These are phyloP conservation scores for Purpureocillium takamizusanense DNA, from an alignment of 2,329 filamentous ascomycete species.

Conservation along the genomic window DNA sequence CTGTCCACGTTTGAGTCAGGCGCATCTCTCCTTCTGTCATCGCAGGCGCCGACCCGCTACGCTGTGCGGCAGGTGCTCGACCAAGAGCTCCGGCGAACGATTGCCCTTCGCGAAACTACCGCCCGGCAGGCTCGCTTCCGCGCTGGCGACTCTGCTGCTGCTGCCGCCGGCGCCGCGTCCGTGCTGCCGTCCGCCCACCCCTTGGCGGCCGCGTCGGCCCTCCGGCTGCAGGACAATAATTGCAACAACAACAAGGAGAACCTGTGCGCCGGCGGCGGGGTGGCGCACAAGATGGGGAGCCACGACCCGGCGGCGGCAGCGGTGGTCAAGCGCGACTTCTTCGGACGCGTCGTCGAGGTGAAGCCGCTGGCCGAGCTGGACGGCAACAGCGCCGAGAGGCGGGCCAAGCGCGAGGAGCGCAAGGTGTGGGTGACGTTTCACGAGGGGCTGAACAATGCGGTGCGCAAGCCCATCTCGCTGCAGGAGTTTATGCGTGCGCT, in stretches of 20 bases:
- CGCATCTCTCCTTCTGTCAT: constrained; percentile 41
- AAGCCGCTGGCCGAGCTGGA: constrained; percentile 30
- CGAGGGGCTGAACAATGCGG: constrained; percentile 87
- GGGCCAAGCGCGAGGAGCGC: constrained; percentile 35
- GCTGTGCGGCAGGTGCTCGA: constrained; percentile 89
- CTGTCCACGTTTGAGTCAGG: constrained; percentile 68
- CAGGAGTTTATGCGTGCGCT: constrained; percentile 66
- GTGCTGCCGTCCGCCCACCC: neutral
- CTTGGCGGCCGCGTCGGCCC: constrained; percentile 4
- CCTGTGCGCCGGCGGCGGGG: constrained; percentile 20
- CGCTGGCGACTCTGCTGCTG: constrained; percentile 26
- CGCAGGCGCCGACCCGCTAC: constrained; percentile 71
- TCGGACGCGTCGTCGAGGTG: constrained; percentile 59
- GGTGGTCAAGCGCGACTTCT: constrained; percentile 70
- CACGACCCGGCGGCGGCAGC: too few species aligned
- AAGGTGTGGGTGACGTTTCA: constrained; percentile 83
- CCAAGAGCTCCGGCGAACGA: constrained; percentile 74
- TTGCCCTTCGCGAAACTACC: constrained; percentile 55
- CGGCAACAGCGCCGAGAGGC: constrained; percentile 22
- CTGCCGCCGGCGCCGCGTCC: constrained; percentile 13
- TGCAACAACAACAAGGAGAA: constrained; percentile 28
- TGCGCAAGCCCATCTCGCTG: constrained; percentile 77
- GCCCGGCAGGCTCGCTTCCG: constrained; percentile 57
- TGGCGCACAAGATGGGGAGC: too few species aligned
- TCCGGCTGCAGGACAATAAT: too few species aligned